Conservation (phyloP, 2,329 filamentous ascomycete species). For the Stemphylium vesicarium region DNA sequence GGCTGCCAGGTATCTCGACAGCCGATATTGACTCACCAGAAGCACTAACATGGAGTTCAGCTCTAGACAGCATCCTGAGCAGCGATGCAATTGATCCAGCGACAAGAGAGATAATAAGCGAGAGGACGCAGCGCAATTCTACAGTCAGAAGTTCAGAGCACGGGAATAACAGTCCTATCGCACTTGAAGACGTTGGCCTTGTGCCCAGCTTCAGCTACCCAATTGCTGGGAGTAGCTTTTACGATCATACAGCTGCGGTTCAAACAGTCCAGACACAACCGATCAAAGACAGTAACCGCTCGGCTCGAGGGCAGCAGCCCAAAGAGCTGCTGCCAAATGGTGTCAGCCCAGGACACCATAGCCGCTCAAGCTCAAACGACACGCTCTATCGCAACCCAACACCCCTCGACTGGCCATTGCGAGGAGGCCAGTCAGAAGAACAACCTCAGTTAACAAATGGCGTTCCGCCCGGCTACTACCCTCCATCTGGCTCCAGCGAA, state of each 20-base stretch:
- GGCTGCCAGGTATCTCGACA: no score
- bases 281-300: background rate
- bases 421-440: background rate
- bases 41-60: slow-evolving; percentile 18
- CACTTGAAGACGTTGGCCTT: slow-evolving; percentile 11
- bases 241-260: slow-evolving; percentile 6
- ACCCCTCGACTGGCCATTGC: background rate
- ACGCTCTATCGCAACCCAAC: background rate
- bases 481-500: background rate
- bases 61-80: slow-evolving; percentile 13
- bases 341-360: background rate
- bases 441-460: slow-evolving; percentile 1
- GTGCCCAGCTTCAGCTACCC: slow-evolving; percentile 38
- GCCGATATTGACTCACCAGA: background rate
- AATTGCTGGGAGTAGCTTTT: slow-evolving; percentile 16
- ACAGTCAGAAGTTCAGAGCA: background rate
- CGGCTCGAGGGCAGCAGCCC: background rate
- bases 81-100: slow-evolving; percentile 8
- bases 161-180: background rate
- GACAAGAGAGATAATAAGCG: slow-evolving; percentile 7
- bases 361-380: background rate
- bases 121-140: background rate
- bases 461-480: background rate
- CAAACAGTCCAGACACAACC: background rate
- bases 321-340: background rate